phyloP scores from a whole-genome alignment of 176 grass and related monocot genomes.

The Oryza rufipogon region DNA sequence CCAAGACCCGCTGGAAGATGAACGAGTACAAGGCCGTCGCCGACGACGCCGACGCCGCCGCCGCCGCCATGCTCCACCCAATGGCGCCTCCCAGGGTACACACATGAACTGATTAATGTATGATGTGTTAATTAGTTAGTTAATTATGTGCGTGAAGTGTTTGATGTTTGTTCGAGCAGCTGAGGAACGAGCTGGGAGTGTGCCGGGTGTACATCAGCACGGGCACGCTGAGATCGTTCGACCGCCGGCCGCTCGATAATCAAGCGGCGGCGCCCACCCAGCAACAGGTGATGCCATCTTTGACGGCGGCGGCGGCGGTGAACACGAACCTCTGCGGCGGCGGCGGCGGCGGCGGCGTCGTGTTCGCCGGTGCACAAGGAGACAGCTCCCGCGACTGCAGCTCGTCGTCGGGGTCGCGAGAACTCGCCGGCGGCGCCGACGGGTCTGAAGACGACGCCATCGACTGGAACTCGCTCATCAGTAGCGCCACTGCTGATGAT shows the following conservation, averaged over 20 bases:
- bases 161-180: constrained; percentile 1
- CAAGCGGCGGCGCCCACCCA: not conserved
- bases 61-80: not conserved
- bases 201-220: constrained; percentile 72
- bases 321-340: not conserved
- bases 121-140: not conserved
- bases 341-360: too few species aligned
- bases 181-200: constrained; percentile 70
- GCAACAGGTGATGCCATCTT: not conserved
- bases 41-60: not conserved
- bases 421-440: not conserved
- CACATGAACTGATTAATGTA: too few species aligned
- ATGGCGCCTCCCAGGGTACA: not conserved
- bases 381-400: not conserved
- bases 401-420: not conserved
- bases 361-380: not conserved
- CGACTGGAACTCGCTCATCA: constrained; percentile 33
- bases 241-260: constrained; percentile 56
- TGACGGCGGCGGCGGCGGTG: not conserved
- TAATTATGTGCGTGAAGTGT: not conserved
- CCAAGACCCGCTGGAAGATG: constrained; percentile 83
- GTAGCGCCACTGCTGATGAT: not conserved
- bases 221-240: constrained; percentile 61
- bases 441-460: not conserved
- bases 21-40: constrained; percentile 73